Evolutionary conservation across 2,329 filamentous ascomycete species (phyloP).

Genomic region (Xylariaceae sp.): DNA sequence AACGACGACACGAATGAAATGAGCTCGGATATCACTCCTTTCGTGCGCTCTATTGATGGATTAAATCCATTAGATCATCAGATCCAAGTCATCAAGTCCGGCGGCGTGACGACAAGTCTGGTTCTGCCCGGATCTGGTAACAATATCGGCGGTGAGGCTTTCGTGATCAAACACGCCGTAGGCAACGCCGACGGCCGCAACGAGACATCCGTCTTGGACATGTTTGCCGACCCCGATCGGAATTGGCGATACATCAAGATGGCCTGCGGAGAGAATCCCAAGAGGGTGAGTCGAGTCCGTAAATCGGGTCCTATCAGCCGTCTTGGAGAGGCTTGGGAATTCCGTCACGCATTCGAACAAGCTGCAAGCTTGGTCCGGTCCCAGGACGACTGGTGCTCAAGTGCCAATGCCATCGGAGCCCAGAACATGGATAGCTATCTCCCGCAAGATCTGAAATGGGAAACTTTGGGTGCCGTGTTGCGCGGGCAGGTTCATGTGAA

Average conservation of each 20-base stretch:
- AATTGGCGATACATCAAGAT: slow-evolving; percentile 72
- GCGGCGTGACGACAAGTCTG: slow-evolving; percentile 66
- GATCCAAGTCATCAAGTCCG: slow-evolving; percentile 66
- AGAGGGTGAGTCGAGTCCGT: slow-evolving; percentile 52
- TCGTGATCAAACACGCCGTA: slow-evolving; percentile 64
- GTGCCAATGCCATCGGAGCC: slow-evolving; percentile 47
- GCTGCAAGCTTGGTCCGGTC: slow-evolving; percentile 52
- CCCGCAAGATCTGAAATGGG: slow-evolving; percentile 60
- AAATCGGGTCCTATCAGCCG: slow-evolving; percentile 55
- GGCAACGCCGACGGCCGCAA: slow-evolving; percentile 55
- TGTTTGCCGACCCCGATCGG: slow-evolving; percentile 62
- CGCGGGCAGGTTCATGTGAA: slow-evolving; percentile 67
- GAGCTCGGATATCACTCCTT: slow-evolving; percentile 62
- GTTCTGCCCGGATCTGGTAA: slow-evolving; percentile 67
- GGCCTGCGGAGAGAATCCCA: slow-evolving; percentile 70
- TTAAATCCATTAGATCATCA: slow-evolving; percentile 61
- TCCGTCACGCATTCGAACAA: slow-evolving; percentile 64
- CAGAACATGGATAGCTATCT: slow-evolving; percentile 54
- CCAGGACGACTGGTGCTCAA: slow-evolving; percentile 66
- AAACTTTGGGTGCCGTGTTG: slow-evolving; percentile 58
- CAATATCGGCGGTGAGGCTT: slow-evolving; percentile 70
- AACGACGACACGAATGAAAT: slow-evolving; percentile 61
- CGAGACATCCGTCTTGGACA: slow-evolving; percentile 59
- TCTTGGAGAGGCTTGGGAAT: slow-evolving; percentile 66
- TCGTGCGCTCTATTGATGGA: slow-evolving; percentile 62